Percentiles rank a stretch among this genome's conserved stretches.
Evolutionary conservation across 805 yeast genomes (phyloP).

Genomic region (Hanseniaspora lachancei): DNA sequence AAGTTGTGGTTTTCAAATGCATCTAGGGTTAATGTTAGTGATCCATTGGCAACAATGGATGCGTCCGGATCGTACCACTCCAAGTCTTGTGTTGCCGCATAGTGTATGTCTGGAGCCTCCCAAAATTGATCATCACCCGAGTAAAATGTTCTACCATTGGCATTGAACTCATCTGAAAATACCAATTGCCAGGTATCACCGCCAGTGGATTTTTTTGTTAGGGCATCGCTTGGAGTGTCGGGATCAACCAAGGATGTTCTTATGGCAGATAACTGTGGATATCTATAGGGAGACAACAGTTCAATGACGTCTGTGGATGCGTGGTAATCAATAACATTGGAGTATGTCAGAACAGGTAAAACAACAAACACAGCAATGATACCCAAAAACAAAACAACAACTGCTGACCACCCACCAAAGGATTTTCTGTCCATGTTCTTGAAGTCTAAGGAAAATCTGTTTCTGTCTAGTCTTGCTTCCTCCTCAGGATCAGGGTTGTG

Average conservation of each 20-base stretch:
- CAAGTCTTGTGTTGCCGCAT: conserved; percentile 76
- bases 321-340: conserved; percentile 43
- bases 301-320: conserved; percentile 23
- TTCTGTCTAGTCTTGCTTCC: conserved; percentile 73
- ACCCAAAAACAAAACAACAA: conserved; percentile 46
- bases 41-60: conserved; percentile 59
- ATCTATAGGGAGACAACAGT: conserved; percentile 35
- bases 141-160: conserved; percentile 80
- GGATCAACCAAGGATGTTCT: conserved; percentile 45
- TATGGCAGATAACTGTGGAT: conserved; percentile 41
- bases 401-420: conserved; percentile 46
- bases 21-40: conserved; percentile 57
- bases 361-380: conserved; percentile 59
- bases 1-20: conserved; percentile 69
- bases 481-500: conserved; percentile 94
- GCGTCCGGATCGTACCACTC: conserved; percentile 97
- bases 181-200: conserved; percentile 66
- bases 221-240: conserved; percentile 44
- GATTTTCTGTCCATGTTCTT: conserved; percentile 55
- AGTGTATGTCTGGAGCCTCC: conserved; percentile 71
- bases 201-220: conserved; percentile 38
- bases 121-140: conserved; percentile 87
- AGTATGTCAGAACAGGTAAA: conserved; percentile 70
- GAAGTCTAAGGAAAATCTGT: conserved; percentile 50
- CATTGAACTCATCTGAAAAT: conserved; percentile 83